Evolutionary conservation across 805 yeast species (phyloP), one percentile per base, ranked within the genome.

Genomic region (Komagataella mondaviorum): DNA sequence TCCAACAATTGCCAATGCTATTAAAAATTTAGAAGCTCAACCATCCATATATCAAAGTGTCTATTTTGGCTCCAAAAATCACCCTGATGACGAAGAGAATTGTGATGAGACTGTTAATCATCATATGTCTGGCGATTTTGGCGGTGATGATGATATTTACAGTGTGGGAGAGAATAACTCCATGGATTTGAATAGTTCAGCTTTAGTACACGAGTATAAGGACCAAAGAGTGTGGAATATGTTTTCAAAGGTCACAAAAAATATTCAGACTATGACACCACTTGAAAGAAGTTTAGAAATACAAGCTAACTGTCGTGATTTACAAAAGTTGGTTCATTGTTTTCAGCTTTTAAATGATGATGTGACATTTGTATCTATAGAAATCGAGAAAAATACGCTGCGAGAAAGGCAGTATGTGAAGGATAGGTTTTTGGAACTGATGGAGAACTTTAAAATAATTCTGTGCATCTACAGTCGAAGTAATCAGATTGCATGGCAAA

Each of bases 321-420:
- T 73, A 24, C 56, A 56, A 46, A 76, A 76, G 55, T 64, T 77
- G 45, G 70, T 73, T 47, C 80, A 77, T 50, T 69, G 79, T 50
- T 73, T 75, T 23, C 68, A 66, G 14, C 62, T 72, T 16, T 61
- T 73, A 44, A 63, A 69, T 52, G 60, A 58, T 10, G 83, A 78
- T 59, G 70, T 76, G 60, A 58, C 61, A 23, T 67, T 61, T 51
- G 64, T 78, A 24, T 73, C 78, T 18, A 55, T 67, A 8, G 70
- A 71, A 49, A 67, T 77, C n/a, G 70, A 67, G 50, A 55, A 54
- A 18, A 78, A 71, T 49, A 68, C 73, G 48, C 56, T 57, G 23
- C 66, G 62, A 44, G 71, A 69, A 52, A 53, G 63, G 46, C 52
- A 50, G 39, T 60, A 61, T 23, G 62, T 72, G 55, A 76, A 73